A percentile compares a stretch with the other conserved stretches of the same genome.
Conservation (phyloP, 2,329 filamentous ascomycete species). For the Anthostomella pinea region DNA sequence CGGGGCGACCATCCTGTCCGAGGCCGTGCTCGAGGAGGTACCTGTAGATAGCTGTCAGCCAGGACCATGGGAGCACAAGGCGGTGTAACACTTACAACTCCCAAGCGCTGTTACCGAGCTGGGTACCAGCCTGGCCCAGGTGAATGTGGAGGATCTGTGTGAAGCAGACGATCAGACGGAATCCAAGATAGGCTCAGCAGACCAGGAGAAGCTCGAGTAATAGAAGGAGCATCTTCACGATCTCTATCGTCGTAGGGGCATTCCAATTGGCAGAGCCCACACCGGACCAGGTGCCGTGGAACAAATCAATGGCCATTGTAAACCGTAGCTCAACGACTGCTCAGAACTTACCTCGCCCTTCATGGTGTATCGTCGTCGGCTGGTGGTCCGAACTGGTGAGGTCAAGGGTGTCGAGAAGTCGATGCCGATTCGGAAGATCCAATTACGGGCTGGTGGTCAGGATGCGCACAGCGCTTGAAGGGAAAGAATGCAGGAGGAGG, state of each 20-base stretch:
- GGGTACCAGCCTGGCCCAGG: constrained; percentile 67
- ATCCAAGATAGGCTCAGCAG: no score
- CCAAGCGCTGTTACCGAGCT: constrained; percentile 74
- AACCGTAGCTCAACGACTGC: no score
- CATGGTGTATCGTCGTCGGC: constrained; percentile 39
- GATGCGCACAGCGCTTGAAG: constrained; percentile 28
- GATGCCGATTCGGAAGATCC: constrained; percentile 9
- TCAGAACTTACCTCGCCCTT: constrained; percentile 59
- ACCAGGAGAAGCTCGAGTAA: constrained; percentile 5
- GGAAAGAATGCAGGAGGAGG: constrained; percentile 25
- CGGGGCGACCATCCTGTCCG: constrained; percentile 60
- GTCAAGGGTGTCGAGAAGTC: constrained; percentile 1
- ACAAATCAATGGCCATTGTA: constrained; percentile 5
- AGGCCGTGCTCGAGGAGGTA: constrained; percentile 73
- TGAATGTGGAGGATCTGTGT: constrained; percentile 61
- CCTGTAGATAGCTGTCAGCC: constrained; percentile 36
- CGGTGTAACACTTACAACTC: constrained; percentile 60
- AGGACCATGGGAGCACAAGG: constrained; percentile 5
- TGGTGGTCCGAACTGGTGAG: constrained; percentile 6
- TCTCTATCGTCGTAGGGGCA: background rate
- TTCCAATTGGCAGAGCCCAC: constrained; percentile 3
- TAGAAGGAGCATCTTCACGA: background rate
- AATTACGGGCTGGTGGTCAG: constrained; percentile 5
- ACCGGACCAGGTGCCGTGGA: constrained; percentile 6
- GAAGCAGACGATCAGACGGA: constrained; percentile 16